Percentiles rank a stretch among this genome's conserved stretches.
Conservation (phyloP, 345 rosid genomes). For the Combretum micranthum region DNA sequence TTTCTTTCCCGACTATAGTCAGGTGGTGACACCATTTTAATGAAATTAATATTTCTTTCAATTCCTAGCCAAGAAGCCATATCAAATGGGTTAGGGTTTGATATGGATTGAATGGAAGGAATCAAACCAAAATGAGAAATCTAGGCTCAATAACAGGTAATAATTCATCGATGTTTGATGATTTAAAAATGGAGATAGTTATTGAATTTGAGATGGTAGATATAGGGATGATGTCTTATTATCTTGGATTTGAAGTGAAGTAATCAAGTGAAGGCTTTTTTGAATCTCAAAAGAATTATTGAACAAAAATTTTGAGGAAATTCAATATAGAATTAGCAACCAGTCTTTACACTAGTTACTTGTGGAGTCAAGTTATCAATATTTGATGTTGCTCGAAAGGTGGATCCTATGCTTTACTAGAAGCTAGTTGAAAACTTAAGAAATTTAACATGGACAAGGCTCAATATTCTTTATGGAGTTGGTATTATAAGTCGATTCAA, state of each 20-base stretch:
- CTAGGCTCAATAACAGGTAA: too few relatives aligned
- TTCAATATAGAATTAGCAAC: neutral
- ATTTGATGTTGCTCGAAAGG: neutral
- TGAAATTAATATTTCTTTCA: too few relatives aligned
- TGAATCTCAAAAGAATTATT: constrained; percentile 2
- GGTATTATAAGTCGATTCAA: neutral
- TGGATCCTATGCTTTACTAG: neutral
- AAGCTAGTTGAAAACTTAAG: constrained; percentile 6
- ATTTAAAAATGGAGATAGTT: neutral
- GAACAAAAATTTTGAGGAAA: constrained; percentile 1
- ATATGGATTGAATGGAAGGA: too few relatives aligned
- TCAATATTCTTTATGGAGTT: constrained; percentile 1
- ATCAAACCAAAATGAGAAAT: too few relatives aligned
- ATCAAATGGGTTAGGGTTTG: too few relatives aligned
- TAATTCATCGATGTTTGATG: neutral
- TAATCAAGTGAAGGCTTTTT: neutral
- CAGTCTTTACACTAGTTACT: neutral
- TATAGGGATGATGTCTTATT: neutral
- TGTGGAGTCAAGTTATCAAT: neutral
- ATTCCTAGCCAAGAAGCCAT: too few relatives aligned
- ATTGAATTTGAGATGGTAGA: constrained; percentile 7
- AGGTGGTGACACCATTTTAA: too few relatives aligned
- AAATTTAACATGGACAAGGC: constrained; percentile 4
- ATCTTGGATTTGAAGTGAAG: too few relatives aligned
- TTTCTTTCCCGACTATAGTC: too few relatives aligned